Base-by-base conservation (phyloP, 441 rosid species). In the Viola pubescens region DNA sequence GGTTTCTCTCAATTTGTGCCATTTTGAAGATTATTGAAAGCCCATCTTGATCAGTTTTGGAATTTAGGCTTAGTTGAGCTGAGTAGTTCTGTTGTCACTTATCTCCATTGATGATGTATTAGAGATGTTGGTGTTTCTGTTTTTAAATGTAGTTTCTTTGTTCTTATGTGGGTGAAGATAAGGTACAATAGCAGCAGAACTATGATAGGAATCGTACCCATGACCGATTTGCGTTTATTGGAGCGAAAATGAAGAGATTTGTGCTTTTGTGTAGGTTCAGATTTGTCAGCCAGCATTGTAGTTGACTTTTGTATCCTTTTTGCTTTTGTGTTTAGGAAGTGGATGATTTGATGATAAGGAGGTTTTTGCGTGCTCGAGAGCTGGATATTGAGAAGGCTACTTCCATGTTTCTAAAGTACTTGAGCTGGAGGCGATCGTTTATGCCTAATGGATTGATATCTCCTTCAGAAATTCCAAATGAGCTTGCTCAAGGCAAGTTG, bases 321-420 rank as follows among this genome's bases (percentile, higher is more conserved):
- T 26, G 34, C 46, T 44, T 45, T 57, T 37, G 37, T 58, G 54
- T 54, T 54, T 64, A 90, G 97, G 84, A 85, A 58, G 85, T 65
- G 51, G 95, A 91, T 79, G 97, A 88, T 71, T 74, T 79, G 49
- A 81, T 74, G 89, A 69, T 91, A 59, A 63, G 95, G 69, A 75
- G 98, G 72, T 91, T 91, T 74, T 72, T 91, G 55, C 65, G 94
- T n/a, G 98, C 98, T 57, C 85, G 96, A 11, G 92, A 91, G 60
- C 69, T 79, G 0, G 98, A 91, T 66, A 75, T 91, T 11, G 92
- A 88, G 73, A 91, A 85, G 72, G 96, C 96, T 44, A 82, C 89
- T 8, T 70, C 73, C 64, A 46, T 86, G 52, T 82, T 91, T 43
- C 74, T 86, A 2, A 88, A 87, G 78, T 88, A 77, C 68, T 67